Evolutionary conservation across 345 rosid genomes (phyloP).

Genomic region (Linum lewisii): DNA sequence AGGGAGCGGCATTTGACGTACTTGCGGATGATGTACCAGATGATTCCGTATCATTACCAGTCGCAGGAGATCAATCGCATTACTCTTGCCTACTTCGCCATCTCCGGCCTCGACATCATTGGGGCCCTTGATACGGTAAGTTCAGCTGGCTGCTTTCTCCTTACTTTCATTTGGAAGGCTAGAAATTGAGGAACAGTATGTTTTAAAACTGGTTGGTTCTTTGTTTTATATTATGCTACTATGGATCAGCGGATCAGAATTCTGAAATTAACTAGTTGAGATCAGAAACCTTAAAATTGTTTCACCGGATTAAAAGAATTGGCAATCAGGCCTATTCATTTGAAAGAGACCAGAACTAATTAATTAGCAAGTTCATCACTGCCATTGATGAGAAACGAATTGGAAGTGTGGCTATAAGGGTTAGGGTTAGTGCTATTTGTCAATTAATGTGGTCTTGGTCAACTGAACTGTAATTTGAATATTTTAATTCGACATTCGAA

Average conservation of each 20-base stretch:
- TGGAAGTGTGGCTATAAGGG: no score
- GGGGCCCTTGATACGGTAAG: conserved; percentile 52
- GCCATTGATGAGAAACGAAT: no score
- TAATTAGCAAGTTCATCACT: no score
- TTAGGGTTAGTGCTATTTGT: not conserved
- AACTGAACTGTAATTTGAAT: not conserved
- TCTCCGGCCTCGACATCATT: conserved; percentile 76
- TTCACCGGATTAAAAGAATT: not conserved
- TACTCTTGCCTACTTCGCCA: conserved; percentile 68
- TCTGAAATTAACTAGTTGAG: not conserved
- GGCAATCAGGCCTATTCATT: not conserved
- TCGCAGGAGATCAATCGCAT: conserved; percentile 81
- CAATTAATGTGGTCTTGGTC: not conserved
- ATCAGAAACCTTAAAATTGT: not conserved
- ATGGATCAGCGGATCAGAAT: not conserved
- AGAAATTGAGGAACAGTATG: not conserved
- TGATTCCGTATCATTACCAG: conserved; percentile 63
- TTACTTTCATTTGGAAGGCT: not conserved
- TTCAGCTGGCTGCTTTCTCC: not conserved
- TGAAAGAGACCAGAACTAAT: not conserved
- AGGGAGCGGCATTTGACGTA: conserved; percentile 51
- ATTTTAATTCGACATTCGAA: not conserved
- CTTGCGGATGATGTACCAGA: conserved; percentile 67
- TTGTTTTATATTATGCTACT: not conserved
- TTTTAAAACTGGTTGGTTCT: not conserved